A percentile compares a stretch with the other conserved stretches of the same genome.
Conservation (phyloP, 139 green algal genomes). For the Volvox africanus region DNA sequence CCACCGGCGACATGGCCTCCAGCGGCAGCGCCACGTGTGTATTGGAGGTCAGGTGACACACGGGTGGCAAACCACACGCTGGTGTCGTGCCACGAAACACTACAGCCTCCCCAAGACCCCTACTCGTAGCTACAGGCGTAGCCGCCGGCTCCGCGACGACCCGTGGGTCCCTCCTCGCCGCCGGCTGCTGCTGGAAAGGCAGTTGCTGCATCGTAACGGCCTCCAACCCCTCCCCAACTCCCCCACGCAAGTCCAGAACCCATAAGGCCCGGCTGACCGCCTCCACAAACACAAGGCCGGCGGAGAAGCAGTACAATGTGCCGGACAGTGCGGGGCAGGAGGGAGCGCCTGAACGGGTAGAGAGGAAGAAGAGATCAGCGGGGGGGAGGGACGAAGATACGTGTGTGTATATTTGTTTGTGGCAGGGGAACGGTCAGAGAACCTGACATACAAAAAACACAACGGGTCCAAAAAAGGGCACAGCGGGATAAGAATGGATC, state of each 20-base stretch:
- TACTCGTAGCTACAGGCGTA: neutral
- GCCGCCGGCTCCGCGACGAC: neutral
- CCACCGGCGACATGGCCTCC: constrained; percentile 49
- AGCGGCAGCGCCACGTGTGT: constrained; percentile 52
- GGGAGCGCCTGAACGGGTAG: constrained; percentile 6
- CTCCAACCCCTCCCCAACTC: constrained; percentile 31
- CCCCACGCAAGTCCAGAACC: constrained; percentile 30
- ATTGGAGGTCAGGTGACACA: constrained; percentile 53
- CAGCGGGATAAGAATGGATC: too few relatives aligned
- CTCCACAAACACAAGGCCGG: constrained; percentile 47
- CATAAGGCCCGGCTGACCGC: constrained; percentile 34
- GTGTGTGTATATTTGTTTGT: neutral
- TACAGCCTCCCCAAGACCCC: constrained; percentile 45
- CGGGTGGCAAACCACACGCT: constrained; percentile 51
- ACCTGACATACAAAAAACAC: too few relatives aligned
- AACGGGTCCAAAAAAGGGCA: too few relatives aligned
- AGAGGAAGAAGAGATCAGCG: neutral
- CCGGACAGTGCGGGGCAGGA: constrained; percentile 23
- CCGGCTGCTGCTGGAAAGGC: neutral
- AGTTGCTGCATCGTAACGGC: constrained; percentile 53
- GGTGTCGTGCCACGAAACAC: constrained; percentile 45
- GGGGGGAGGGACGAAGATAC: neutral
- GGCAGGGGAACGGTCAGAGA: too few relatives aligned
- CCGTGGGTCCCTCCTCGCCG: neutral
- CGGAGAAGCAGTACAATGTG: constrained; percentile 49